Evolutionary conservation across 139 green algal species (phyloP).

Genomic region (Volvox africanus): DNA sequence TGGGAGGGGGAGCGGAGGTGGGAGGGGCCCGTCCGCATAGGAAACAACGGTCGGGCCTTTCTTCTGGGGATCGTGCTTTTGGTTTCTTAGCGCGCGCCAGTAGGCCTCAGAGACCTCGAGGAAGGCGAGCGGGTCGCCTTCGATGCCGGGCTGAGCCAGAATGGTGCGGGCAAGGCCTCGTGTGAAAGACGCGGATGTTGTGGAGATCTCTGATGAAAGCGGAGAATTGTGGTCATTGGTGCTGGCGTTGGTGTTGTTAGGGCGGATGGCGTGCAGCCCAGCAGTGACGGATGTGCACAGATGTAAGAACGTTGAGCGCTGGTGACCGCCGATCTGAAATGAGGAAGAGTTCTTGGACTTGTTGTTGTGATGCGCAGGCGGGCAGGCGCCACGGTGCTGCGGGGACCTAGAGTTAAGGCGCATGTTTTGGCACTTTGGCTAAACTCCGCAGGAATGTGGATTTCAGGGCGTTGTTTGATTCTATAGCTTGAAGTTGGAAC

Average conservation of each 20-base stretch:
- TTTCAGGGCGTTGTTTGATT: no score
- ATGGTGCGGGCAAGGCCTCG: conserved; percentile 28
- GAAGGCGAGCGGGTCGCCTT: conserved; percentile 56
- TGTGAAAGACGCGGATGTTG: background rate
- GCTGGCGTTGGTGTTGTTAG: background rate
- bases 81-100: conserved; percentile 59
- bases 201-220: no score
- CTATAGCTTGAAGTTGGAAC: no score
- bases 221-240: background rate
- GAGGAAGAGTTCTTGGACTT: no score
- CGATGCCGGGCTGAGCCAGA: conserved; percentile 40
- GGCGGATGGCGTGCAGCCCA: background rate
- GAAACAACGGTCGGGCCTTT: conserved; percentile 61
- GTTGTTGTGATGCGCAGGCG: background rate
- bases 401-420: no score
- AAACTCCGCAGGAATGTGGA: no score
- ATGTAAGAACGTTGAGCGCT: no score
- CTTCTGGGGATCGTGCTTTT: conserved; percentile 61
- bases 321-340: no score
- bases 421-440: no score
- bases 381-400: background rate
- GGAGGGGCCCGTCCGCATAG: background rate
- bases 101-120: conserved; percentile 64
- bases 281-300: background rate
- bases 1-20: background rate